Conservation (phyloP, 2,329 filamentous ascomycete species). For the Penicillium fuscoglaucum region DNA sequence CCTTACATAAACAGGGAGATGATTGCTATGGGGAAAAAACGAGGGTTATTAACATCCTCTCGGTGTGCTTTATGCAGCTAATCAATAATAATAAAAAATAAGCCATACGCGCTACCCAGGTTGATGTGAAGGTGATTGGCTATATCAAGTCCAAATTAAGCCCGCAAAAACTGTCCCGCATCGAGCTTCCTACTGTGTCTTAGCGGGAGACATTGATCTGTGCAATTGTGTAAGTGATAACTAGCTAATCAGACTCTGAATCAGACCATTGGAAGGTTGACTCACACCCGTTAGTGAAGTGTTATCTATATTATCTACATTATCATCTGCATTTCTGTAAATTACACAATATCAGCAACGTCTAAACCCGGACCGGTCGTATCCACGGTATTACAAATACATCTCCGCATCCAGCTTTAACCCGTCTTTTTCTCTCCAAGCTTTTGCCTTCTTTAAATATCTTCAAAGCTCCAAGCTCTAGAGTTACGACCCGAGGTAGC, state of each 20-base stretch:
- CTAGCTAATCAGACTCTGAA: not conserved
- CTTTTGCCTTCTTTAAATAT: not conserved
- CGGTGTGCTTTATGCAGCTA: too few species aligned
- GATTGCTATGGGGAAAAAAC: not conserved
- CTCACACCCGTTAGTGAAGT: not conserved
- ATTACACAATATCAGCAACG: not conserved
- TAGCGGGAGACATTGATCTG: not conserved
- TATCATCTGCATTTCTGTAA: not conserved
- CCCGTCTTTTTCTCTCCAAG: constrained; percentile 2
- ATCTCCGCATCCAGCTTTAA: constrained; percentile 8
- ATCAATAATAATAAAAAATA: too few species aligned
- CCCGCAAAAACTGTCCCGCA: not conserved
- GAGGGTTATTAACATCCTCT: too few species aligned
- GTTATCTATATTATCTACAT: not conserved
- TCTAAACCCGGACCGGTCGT: not conserved
- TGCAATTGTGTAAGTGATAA: not conserved
- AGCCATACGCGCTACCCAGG: too few species aligned
- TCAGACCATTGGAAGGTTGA: not conserved
- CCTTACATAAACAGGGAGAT: not conserved
- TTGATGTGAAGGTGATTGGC: not conserved
- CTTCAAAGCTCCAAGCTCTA: not conserved
- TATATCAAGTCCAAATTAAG: not conserved
- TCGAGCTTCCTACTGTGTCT: not conserved
- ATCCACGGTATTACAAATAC: constrained; percentile 3
- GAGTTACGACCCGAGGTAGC: not conserved